Conservation (phyloP, 257 asterid genomes). For the Solanum sejunctum region DNA sequence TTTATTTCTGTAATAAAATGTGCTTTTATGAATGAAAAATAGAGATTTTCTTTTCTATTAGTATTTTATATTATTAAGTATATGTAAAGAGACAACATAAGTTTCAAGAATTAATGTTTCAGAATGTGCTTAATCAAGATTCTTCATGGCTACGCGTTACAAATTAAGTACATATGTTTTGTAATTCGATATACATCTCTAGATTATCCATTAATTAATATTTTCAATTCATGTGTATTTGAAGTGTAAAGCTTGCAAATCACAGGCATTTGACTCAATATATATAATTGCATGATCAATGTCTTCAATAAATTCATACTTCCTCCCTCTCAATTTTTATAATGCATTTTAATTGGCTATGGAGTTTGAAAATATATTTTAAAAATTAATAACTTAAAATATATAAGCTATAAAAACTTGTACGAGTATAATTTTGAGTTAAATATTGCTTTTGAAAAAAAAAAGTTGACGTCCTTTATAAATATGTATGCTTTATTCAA, state of each 20-base stretch:
- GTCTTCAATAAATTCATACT: background rate
- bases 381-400: no score
- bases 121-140: background rate
- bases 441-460: no score
- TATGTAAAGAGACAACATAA: background rate
- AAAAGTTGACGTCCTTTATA: no score
- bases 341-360: background rate
- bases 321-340: background rate
- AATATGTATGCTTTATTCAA: no score
- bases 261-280: background rate
- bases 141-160: background rate
- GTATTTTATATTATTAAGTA: background rate
- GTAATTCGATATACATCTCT: background rate
- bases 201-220: background rate
- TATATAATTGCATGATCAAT: background rate
- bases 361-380: background rate
- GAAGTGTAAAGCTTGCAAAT: background rate
- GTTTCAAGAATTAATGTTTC: background rate
- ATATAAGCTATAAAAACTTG: no score
- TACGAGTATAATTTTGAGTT: no score
- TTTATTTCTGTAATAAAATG: background rate
- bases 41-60: background rate
- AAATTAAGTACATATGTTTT: background rate
- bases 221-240: background rate
- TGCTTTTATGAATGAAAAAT: background rate